Evolutionary conservation across 192 early-diverging fungal genomes (phyloP), one percentile per base, ranked within the genome.

Genomic region (Entomortierella chlamydospora): DNA sequence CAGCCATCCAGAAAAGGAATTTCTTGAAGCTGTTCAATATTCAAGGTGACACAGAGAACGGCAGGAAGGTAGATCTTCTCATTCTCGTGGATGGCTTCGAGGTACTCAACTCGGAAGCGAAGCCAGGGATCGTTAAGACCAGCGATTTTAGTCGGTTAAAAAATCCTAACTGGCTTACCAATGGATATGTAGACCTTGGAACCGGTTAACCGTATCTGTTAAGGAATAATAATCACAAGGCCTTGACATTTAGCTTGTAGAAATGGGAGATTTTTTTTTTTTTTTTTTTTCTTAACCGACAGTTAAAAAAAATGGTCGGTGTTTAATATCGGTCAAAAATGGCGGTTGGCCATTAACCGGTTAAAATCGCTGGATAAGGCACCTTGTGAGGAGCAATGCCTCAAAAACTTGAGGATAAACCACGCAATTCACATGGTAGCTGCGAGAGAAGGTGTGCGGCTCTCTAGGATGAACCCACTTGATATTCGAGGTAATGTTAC

Each of bases 401-500:
- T 54, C 33, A 64, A 64, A 28, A 64, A 64, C 29, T 20, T 64
- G 5, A 10, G 63, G 23, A 64, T 64, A 11, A 64, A 64, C 23
- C 63, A 64, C 25, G 39, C 63, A 4, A 64, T 54, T 20, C 34
- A 30, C 18, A 41, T 22, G 13, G 34, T 22, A 41, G 63, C 63
- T 7, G 37, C 18, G 10, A 29, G 63, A 4, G 30, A 39, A 22
- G 63, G 51, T 12, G n/a, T 64, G 10, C 33, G 34, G 33, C 25
- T 64, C 5, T 51, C 63, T 1, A 4, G 29, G 0, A 64, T 64
- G 63, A 33, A 54, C 1, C 63, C 63, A 6, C 34, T 64, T 15
- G 63, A 64, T 41, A 54, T 64, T 7, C 29, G 63, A 22, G 63
- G 63, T 64, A 64, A 29, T n/a, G n/a, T 43, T 47, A 47, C 15